Percentiles rank a stretch among this genome's conserved stretches.
Evolutionary conservation across 768 basidiomycete species (phyloP).

Genomic region (Russula brevipes): DNA sequence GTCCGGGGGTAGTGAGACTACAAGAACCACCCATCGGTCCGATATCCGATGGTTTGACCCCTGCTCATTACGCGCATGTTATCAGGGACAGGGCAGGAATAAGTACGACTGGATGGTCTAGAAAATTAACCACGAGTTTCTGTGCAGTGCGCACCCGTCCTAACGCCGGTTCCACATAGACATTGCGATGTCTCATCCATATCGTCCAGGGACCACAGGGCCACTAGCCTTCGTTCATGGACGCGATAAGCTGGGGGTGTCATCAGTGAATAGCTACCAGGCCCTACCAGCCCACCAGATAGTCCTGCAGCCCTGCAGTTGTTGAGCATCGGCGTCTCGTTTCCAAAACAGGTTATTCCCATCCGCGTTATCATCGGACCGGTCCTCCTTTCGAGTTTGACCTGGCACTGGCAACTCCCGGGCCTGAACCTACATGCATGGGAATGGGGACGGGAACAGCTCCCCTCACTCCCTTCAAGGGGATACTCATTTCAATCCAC

Average conservation of each 20-base stretch:
- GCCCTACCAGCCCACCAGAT: too few species aligned
- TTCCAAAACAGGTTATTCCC: not conserved
- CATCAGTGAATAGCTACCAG: too few species aligned
- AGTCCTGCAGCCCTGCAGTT: too few species aligned
- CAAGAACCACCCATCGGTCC: not conserved
- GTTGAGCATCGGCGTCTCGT: too few species aligned
- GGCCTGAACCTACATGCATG: too few species aligned
- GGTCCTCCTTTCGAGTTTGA: not conserved
- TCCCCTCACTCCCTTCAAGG: too few species aligned
- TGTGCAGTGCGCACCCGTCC: not conserved
- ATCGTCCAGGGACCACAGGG: not conserved
- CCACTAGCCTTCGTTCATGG: not conserved
- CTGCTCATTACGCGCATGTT: too few species aligned
- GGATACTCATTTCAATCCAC: too few species aligned
- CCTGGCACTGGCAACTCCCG: too few species aligned
- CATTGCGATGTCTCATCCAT: not conserved
- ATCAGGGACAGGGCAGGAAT: too few species aligned
- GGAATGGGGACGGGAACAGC: too few species aligned
- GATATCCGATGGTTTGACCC: constrained; percentile 6
- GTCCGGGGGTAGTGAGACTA: not conserved
- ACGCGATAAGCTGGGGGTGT: too few species aligned
- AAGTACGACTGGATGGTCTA: not conserved
- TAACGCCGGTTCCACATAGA: not conserved
- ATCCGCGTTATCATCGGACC: constrained; percentile 4
- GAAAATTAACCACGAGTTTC: not conserved